Percentiles rank a stretch among this genome's conserved stretches.
phyloP scores from a whole-genome alignment of 495 filamentous ascomycete genomes.

The Aspergillus baeticus region DNA sequence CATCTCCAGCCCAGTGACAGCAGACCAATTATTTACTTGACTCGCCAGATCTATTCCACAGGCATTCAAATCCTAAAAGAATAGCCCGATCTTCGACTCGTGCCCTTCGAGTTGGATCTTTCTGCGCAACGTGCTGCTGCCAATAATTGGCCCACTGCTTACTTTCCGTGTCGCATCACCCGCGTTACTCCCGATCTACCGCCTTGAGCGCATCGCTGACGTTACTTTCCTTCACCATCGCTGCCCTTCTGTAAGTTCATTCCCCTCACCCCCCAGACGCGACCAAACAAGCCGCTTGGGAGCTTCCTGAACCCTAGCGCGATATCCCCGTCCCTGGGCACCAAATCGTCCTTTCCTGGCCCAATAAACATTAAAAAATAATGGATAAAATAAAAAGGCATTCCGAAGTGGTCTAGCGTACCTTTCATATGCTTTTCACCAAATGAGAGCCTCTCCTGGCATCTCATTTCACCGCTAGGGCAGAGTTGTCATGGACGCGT shows the following conservation, averaged over 20 bases:
- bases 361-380: conserved; percentile 14
- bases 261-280: conserved; percentile 12
- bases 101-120: conserved; percentile 14
- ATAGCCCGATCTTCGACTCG: conserved; percentile 21
- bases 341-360: conserved; percentile 16
- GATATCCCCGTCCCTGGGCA: conserved; percentile 18
- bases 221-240: conserved; percentile 21
- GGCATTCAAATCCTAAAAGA: conserved; percentile 23
- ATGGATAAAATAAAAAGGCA: conserved; percentile 8
- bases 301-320: conserved; percentile 17
- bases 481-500: conserved; percentile 31
- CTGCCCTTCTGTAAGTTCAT: conserved; percentile 21
- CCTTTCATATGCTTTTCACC: conserved; percentile 24
- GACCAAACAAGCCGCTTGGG: conserved; percentile 14
- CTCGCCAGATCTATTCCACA: conserved; percentile 22
- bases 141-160: conserved; percentile 35
- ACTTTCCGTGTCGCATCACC: conserved; percentile 29
- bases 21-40: conserved; percentile 23
- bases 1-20: conserved; percentile 12
- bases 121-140: conserved; percentile 35
- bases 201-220: conserved; percentile 31
- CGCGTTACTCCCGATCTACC: conserved; percentile 33
- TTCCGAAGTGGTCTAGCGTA: conserved; percentile 15
- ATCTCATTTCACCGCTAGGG: conserved; percentile 37
- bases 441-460: conserved; percentile 18